Conservation (phyloP, 2,329 filamentous ascomycete genomes). For the Aspergillus pseudoviridinutans region DNA sequence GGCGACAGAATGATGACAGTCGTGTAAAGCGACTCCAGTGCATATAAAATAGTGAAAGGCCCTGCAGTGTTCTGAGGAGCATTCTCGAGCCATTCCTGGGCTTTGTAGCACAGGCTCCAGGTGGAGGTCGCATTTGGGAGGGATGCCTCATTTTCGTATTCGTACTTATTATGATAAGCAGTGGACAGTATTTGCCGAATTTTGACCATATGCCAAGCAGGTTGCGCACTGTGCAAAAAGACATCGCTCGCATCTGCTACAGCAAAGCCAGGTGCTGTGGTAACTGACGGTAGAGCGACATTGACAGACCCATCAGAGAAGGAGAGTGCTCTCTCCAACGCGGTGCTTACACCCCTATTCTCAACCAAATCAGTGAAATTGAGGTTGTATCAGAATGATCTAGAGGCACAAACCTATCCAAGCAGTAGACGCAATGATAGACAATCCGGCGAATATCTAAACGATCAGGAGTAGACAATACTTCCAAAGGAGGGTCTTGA, state of each 20-base stretch:
- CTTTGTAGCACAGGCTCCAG: constrained; percentile 53
- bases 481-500: constrained; percentile 76
- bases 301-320: constrained; percentile 87
- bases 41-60: constrained; percentile 70
- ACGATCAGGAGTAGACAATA: constrained; percentile 62
- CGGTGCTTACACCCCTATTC: constrained; percentile 76
- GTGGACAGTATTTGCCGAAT: constrained; percentile 80
- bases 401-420: constrained; percentile 65
- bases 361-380: background rate
- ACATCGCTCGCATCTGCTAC: constrained; percentile 38
- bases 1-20: constrained; percentile 86
- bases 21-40: constrained; percentile 85
- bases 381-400: background rate
- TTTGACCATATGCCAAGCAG: constrained; percentile 73
- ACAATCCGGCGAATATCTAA: constrained; percentile 76
- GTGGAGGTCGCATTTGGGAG: constrained; percentile 55
- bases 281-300: constrained; percentile 65
- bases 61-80: constrained; percentile 63
- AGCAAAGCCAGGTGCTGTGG: constrained; percentile 46
- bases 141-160: constrained; percentile 67
- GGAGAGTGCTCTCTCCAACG: constrained; percentile 81
- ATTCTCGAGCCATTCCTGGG: constrained; percentile 71
- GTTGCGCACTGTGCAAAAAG: constrained; percentile 58
- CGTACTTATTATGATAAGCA: constrained; percentile 87
- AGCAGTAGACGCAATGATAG: constrained; percentile 84